Evolutionary conservation across 2,329 filamentous ascomycete species (phyloP).

Genomic region (Penicillium vulpinum): DNA sequence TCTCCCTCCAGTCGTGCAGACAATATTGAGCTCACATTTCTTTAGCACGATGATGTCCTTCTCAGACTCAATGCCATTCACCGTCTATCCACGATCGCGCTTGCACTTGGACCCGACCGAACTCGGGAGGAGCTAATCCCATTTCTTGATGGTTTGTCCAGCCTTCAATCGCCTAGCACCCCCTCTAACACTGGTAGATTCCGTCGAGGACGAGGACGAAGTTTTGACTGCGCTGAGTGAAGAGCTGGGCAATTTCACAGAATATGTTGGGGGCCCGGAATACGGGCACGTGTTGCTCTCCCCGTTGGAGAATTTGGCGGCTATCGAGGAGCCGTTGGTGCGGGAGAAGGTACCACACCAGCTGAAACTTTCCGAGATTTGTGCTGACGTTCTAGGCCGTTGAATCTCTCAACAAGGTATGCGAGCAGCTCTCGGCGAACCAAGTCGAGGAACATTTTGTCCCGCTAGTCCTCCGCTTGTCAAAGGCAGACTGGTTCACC

Average conservation of each 20-base stretch:
- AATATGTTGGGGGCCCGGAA: conserved; percentile 93
- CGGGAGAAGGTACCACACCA: conserved; percentile 76
- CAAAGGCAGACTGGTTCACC: conserved; percentile 99
- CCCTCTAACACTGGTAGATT: conserved; percentile 63
- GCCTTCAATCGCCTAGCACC: conserved; percentile 12
- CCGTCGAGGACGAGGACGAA: conserved; percentile 98
- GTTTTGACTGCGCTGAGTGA: conserved; percentile 96
- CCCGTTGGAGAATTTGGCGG: conserved; percentile 94
- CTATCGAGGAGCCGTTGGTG: conserved; percentile 96
- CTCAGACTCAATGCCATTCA: conserved; percentile 98
- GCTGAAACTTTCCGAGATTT: background rate
- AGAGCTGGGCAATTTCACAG: conserved; percentile 93
- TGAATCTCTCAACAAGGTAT: conserved; percentile 99
- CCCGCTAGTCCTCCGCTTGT: conserved; percentile 88
- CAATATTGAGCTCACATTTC: conserved; percentile 22
- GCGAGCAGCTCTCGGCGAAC: conserved; percentile 81
- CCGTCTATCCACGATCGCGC: conserved; percentile 94
- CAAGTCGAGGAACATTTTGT: conserved; percentile 98
- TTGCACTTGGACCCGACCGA: conserved; percentile 91
- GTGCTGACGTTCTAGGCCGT: conserved; percentile 66
- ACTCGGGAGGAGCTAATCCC: conserved; percentile 98
- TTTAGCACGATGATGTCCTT: conserved; percentile 94
- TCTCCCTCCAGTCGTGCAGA: conserved; percentile 13
- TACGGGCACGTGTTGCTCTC: conserved; percentile 95
- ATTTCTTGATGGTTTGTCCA: conserved; percentile 87